These are phyloP conservation scores for Aspergillus coremiiformis DNA, from an alignment of 495 filamentous ascomycete species.

Conservation along the genomic window DNA sequence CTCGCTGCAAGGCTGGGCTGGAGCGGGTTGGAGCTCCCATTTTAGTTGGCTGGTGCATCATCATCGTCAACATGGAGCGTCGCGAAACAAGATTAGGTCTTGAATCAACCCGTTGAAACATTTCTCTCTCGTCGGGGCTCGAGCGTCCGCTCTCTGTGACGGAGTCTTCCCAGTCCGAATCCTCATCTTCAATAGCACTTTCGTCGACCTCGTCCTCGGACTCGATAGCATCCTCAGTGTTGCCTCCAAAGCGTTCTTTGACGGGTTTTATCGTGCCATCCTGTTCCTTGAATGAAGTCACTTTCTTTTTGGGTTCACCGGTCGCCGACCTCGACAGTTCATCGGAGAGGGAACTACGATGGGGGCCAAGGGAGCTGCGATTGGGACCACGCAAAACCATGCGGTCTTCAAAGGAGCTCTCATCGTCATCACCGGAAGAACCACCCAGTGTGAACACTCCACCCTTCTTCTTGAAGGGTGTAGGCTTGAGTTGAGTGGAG, in stretches of 20 bases:
- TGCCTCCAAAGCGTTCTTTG: slow-evolving; percentile 47
- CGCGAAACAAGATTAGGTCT: slow-evolving; percentile 76
- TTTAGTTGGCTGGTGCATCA: slow-evolving; percentile 64
- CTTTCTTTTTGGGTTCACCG: slow-evolving; percentile 50
- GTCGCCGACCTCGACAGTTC: slow-evolving; percentile 37
- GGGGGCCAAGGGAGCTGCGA: slow-evolving; percentile 49
- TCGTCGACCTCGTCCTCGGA: slow-evolving; percentile 67
- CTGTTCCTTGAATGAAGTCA: slow-evolving; percentile 77
- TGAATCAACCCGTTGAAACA: slow-evolving; percentile 89
- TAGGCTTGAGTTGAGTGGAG: slow-evolving; percentile 36
- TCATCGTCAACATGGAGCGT: slow-evolving; percentile 80
- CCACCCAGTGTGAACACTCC: slow-evolving; percentile 71
- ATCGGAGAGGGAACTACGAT: slow-evolving; percentile 48
- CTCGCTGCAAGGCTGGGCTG: slow-evolving; percentile 72
- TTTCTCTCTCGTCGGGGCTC: slow-evolving; percentile 66
- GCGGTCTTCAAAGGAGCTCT: slow-evolving; percentile 68
- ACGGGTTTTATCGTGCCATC: slow-evolving; percentile 58
- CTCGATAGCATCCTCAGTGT: slow-evolving; percentile 70
- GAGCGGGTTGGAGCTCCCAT: slow-evolving; percentile 58
- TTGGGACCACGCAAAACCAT: slow-evolving; percentile 37
- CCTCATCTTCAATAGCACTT: slow-evolving; percentile 81
- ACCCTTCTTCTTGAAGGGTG: slow-evolving; percentile 49
- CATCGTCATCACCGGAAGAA: slow-evolving; percentile 70
- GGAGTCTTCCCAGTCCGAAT: slow-evolving; percentile 87
- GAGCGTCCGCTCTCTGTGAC: slow-evolving; percentile 79